Percentiles rank a stretch among this genome's conserved stretches.
These are phyloP conservation scores for Cryptococcus deneoformans DNA, from an alignment of 1,284 basidiomycete genomes.

Conservation along the genomic window DNA sequence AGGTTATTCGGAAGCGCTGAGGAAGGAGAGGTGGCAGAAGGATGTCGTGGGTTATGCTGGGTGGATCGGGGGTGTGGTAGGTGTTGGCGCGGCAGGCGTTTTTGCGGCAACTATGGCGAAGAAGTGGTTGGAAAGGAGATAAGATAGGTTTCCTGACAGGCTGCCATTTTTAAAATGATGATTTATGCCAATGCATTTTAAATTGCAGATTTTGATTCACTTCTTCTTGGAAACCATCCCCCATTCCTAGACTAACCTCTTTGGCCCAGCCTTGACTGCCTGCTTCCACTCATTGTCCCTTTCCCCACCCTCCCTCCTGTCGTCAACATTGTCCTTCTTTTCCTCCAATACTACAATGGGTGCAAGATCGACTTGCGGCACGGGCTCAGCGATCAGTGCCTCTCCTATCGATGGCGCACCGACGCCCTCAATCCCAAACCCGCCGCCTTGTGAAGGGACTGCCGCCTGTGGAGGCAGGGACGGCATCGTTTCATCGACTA, in stretches of 20 bases:
- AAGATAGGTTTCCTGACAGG: background rate
- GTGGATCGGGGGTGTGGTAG: slow-evolving; percentile 7
- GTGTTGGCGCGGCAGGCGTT: slow-evolving; percentile 8
- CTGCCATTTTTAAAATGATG: background rate
- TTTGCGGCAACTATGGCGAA: slow-evolving; percentile 9
- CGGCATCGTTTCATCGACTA: too few relatives aligned
- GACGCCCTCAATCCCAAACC: background rate
- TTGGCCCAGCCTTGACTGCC: slow-evolving; percentile 17
- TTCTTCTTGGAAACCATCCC: background rate
- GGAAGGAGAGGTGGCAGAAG: slow-evolving; percentile 46
- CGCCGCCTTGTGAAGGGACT: too few relatives aligned
- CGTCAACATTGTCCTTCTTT: background rate
- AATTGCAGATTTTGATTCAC: background rate
- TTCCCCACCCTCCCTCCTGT: background rate
- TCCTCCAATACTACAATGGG: slow-evolving; percentile 14
- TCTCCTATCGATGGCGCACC: slow-evolving; percentile 12
- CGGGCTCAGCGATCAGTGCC: slow-evolving; percentile 8
- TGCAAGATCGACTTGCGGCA: slow-evolving; percentile 8
- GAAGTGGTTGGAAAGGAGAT: slow-evolving; percentile 15
- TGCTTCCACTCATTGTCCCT: slow-evolving; percentile 17
- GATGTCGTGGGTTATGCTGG: slow-evolving; percentile 26
- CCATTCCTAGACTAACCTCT: slow-evolving; percentile 18
- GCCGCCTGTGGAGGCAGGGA: too few relatives aligned
- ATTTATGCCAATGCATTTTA: background rate
- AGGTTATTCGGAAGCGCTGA: slow-evolving; percentile 63